Evolutionary conservation across 1,284 basidiomycete species (phyloP).

Genomic region (Moesziomyces antarcticus): DNA sequence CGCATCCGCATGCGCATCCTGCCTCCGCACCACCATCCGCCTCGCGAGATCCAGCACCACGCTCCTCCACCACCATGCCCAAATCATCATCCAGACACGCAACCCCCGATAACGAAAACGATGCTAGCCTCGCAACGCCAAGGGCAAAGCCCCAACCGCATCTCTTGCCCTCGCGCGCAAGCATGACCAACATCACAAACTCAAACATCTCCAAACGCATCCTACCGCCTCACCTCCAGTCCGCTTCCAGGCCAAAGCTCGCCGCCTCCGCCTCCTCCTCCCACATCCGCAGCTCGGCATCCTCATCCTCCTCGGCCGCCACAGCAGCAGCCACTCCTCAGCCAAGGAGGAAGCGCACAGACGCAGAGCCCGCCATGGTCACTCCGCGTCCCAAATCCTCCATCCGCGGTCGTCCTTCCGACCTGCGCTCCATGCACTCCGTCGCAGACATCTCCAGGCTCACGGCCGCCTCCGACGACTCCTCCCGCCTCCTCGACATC

Average conservation of each 20-base stretch:
- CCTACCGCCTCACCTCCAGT: slow-evolving; percentile 30
- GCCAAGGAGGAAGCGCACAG: slow-evolving; percentile 37
- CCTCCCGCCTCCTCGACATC: slow-evolving; percentile 20
- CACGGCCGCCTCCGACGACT: slow-evolving; percentile 23
- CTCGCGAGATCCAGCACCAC: not conserved
- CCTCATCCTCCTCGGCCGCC: slow-evolving; percentile 8
- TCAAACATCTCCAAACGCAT: slow-evolving; percentile 34
- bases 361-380: slow-evolving; percentile 31
- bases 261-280: slow-evolving; percentile 3
- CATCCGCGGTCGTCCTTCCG: slow-evolving; percentile 1
- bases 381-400: slow-evolving; percentile 25
- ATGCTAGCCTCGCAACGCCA: slow-evolving; percentile 28
- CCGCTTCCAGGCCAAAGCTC: slow-evolving; percentile 10
- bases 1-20: too few species aligned
- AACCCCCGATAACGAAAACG: slow-evolving; percentile 40
- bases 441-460: slow-evolving; percentile 33
- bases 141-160: slow-evolving; percentile 14
- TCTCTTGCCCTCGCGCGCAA: slow-evolving; percentile 15
- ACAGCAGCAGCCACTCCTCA: slow-evolving; percentile 25
- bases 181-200: slow-evolving; percentile 48
- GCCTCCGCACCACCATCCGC: not conserved
- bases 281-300: slow-evolving; percentile 8
- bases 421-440: slow-evolving; percentile 38
- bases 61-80: slow-evolving; percentile 5
- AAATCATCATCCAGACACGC: slow-evolving; percentile 25